These are phyloP conservation scores for Hypocrella siamensis DNA, from an alignment of 2,329 filamentous ascomycete genomes.

Conservation along the genomic window DNA sequence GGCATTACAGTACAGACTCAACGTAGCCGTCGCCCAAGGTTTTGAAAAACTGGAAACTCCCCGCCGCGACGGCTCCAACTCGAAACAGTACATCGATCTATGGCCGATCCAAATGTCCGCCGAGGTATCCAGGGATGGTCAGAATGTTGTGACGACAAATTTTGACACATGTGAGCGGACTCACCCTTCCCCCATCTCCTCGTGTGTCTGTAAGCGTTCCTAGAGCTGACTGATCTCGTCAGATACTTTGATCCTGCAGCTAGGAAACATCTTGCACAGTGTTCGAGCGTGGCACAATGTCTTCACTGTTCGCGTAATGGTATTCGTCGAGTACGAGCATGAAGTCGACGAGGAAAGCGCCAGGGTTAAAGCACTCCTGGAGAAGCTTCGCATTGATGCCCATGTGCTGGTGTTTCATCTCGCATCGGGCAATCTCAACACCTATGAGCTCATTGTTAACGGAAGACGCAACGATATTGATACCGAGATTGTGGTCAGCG, in stretches of 20 bases:
- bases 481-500: constrained; percentile 44
- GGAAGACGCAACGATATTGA: constrained; percentile 41
- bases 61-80: constrained; percentile 35
- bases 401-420: constrained; percentile 71
- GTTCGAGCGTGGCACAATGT: constrained; percentile 65
- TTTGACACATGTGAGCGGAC: constrained; percentile 78
- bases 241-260: constrained; percentile 68
- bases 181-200: no score
- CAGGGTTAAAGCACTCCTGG: constrained; percentile 56
- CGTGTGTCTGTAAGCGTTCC: not conserved
- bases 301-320: constrained; percentile 60
- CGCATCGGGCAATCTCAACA: constrained; percentile 53
- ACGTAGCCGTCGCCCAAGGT: constrained; percentile 71
- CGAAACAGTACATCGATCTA: constrained; percentile 69
- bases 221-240: not conserved
- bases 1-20: constrained; percentile 61
- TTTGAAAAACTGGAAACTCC: constrained; percentile 67
- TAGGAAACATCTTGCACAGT: constrained; percentile 71
- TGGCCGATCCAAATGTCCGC: constrained; percentile 94
- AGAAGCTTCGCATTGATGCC: constrained; percentile 70
- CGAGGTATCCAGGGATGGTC: constrained; percentile 52
- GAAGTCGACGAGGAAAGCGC: constrained; percentile 67
- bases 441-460: constrained; percentile 67
- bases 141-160: constrained; percentile 65
- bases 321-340: constrained; percentile 79